Conservation (phyloP, 2,329 filamentous ascomycete genomes). For the Fusarium zealandicum region DNA sequence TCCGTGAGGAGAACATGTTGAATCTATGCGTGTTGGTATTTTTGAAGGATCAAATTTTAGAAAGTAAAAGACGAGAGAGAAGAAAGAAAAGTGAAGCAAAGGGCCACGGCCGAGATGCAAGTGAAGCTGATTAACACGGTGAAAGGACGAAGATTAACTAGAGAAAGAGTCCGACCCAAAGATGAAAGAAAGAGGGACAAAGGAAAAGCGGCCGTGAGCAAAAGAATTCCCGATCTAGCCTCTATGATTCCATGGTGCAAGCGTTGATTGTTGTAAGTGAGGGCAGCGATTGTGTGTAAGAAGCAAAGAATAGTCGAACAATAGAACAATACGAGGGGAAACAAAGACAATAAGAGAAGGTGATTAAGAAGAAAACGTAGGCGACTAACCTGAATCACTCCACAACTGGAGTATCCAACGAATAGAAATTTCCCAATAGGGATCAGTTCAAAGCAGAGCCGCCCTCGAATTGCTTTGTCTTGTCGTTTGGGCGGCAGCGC, state of each 20-base stretch:
- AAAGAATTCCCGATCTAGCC: slow-evolving; percentile 28
- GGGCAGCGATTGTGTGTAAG: slow-evolving; percentile 22
- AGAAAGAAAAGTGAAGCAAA: slow-evolving; percentile 11
- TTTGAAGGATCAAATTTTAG: slow-evolving; percentile 21
- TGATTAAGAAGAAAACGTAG: slow-evolving; percentile 24
- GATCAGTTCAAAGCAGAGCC: slow-evolving; percentile 28
- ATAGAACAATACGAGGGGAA: slow-evolving; percentile 26
- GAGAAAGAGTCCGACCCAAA: slow-evolving; percentile 18
- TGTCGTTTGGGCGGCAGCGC: slow-evolving; percentile 36
- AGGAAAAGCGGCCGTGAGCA: slow-evolving; percentile 29
- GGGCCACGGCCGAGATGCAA: slow-evolving; percentile 4
- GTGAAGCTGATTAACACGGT: slow-evolving; percentile 19
- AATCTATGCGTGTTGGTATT: slow-evolving; percentile 43
- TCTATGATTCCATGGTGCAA: slow-evolving; percentile 40
- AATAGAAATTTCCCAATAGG: slow-evolving; percentile 20
- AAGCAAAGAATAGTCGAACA: slow-evolving; percentile 20
- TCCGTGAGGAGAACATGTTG: slow-evolving; percentile 50
- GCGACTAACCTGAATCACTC: slow-evolving; percentile 35
- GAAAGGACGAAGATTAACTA: slow-evolving; percentile 25
- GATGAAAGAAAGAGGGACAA: slow-evolving; percentile 32
- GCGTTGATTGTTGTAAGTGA: slow-evolving; percentile 24
- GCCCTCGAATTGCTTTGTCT: slow-evolving; percentile 20
- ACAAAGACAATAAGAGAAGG: slow-evolving; percentile 39
- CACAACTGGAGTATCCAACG: slow-evolving; percentile 34
- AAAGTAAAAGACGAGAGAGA: slow-evolving; percentile 13